phyloP scores from a whole-genome alignment of 495 filamentous ascomycete genomes.

The Hypomontagnella monticulosa region DNA sequence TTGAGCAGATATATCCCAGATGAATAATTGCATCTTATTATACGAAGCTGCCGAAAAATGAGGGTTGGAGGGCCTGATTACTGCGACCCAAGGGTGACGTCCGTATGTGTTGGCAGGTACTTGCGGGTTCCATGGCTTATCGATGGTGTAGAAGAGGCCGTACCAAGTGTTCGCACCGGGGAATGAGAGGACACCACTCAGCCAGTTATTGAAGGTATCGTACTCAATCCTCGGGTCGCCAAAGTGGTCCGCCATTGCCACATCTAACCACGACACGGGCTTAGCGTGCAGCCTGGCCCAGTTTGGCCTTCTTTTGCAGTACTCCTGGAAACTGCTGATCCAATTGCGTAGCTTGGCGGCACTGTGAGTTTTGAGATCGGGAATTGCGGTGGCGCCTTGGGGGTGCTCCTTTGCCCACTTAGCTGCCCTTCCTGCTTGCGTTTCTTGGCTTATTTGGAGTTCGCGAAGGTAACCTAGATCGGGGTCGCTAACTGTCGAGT shows the following conservation, averaged over 20 bases:
- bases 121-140: conserved; percentile 48
- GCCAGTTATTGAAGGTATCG: conserved; percentile 51
- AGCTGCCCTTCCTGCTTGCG: not conserved
- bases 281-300: conserved; percentile 42
- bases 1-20: conserved; percentile 53
- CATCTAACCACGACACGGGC: conserved; percentile 52
- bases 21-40: conserved; percentile 51
- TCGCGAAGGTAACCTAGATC: conserved; percentile 31
- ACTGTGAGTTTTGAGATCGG: not conserved
- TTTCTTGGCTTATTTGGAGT: conserved; percentile 4
- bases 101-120: conserved; percentile 21
- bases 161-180: conserved; percentile 47
- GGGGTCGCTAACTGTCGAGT: conserved; percentile 51
- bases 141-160: conserved; percentile 59
- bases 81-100: conserved; percentile 55
- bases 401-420: conserved; percentile 1
- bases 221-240: conserved; percentile 41
- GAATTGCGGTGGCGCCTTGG: not conserved
- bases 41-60: conserved; percentile 25
- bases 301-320: not conserved
- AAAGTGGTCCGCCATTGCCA: conserved; percentile 49
- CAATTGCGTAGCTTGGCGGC: conserved; percentile 19
- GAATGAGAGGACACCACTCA: conserved; percentile 37
- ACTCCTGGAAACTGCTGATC: conserved; percentile 4
- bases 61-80: conserved; percentile 50